phyloP scores from a whole-genome alignment of 2,329 filamentous ascomycete genomes.

The Pseudonectria buxi region DNA sequence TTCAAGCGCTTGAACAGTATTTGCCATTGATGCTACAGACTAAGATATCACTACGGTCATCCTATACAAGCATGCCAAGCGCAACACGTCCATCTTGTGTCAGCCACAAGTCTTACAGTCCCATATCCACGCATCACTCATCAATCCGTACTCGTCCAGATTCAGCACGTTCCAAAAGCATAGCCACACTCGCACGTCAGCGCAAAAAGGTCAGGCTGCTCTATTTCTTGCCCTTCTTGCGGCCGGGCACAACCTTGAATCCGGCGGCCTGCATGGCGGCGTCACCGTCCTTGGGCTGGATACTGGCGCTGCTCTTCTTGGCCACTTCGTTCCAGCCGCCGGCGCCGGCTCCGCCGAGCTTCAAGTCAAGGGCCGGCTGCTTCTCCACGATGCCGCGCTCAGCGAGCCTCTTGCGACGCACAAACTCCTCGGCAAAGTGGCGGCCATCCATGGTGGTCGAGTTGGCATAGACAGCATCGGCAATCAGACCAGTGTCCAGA shows the following conservation, averaged over 20 bases:
- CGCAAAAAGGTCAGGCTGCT: slow-evolving; percentile 6
- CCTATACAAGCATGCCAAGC: too few species aligned
- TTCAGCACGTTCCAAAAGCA: too few species aligned
- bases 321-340: slow-evolving; percentile 95
- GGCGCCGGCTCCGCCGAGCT: slow-evolving; percentile 34
- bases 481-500: slow-evolving; percentile 71
- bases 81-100: too few species aligned
- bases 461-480: slow-evolving; percentile 80
- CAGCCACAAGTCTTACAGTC: too few species aligned
- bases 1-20: neutral
- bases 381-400: slow-evolving; percentile 86
- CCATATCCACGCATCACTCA: too few species aligned
- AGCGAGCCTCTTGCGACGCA: slow-evolving; percentile 85
- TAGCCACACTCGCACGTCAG: neutral
- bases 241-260: slow-evolving; percentile 86
- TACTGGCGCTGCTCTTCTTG: slow-evolving; percentile 61
- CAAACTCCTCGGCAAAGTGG: slow-evolving; percentile 90
- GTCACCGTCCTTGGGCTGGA: slow-evolving; percentile 35
- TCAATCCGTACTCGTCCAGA: too few species aligned
- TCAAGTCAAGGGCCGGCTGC: slow-evolving; percentile 51
- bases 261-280: slow-evolving; percentile 44
- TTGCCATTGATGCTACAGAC: too few species aligned
- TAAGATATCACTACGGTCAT: too few species aligned
- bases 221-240: slow-evolving; percentile 85
- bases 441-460: slow-evolving; percentile 87